Base-by-base conservation (phyloP, 2,329 filamentous ascomycete genomes). In the Didymella exigua region DNA sequence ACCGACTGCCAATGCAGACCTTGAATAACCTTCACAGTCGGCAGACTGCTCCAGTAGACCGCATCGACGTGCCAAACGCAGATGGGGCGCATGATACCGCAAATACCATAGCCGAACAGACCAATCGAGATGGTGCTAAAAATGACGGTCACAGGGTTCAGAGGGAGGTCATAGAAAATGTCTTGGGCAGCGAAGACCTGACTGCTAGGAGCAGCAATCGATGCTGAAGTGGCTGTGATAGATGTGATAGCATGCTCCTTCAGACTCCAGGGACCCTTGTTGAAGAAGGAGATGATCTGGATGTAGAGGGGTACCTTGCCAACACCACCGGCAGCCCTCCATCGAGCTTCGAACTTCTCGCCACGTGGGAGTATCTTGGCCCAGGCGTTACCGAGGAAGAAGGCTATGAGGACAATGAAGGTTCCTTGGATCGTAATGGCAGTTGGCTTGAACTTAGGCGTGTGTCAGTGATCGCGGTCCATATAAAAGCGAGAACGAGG, bases 31-130 rank as follows among this genome's bases (percentile, higher is more conserved):
- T 61, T 61, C 13, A 61, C 58, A 10, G 58, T 61, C 1, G 58
- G 58, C 14, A 61, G 58, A 49, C 56, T 59, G 27, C 58, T 59
- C 58, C 58, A 61, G 41, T 59, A 61, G 4, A 61, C 58, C n/a
- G 58, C 49, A 46, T 59, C 58, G 30, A 61, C 58, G 18, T 61
- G 58, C 58, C 58, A 61, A 14, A 61, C 56, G 11, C 56, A 59
- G 4, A 61, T 53, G n/a, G 58, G 58, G 6, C 58, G 58, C 52
- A 61, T 27, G 4, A 61, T 53, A 45, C 58, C 56, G 18, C 58
- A 61, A 18, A 61, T 54, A 24, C 58, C 58, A 6, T 61, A 61
- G 14, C 58, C 58, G 16, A 61, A 61, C 6, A 61, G 37, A 10
- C 58, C 58, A 42, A 61, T 61, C 9, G 58, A 61, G 31, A 61